Evolutionary conservation across 2,329 filamentous ascomycete genomes (phyloP), one percentile per base, ranked within the genome.

Genomic region (Mycosphaerella sp.): DNA sequence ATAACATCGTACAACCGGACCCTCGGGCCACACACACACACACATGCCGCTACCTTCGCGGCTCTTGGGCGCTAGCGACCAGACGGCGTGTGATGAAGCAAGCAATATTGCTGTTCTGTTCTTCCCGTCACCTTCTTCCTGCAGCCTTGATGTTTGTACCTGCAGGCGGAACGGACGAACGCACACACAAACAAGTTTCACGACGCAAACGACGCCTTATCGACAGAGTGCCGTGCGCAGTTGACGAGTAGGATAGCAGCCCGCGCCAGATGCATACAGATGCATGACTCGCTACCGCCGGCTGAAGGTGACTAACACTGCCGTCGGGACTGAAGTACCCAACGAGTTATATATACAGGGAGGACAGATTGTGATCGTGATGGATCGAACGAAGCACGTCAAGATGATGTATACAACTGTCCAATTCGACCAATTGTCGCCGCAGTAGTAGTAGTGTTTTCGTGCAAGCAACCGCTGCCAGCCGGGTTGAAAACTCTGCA

Each of bases 121-220:
- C 37, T 18, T 52, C 44, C 43, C 50, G 44, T 46, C 30, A 21
- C 21, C 21, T 21, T 21, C 21, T 37, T 27, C 14, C 36, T 49
- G 46, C 51, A 53, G 46, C 41, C 51, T 44, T 53, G 43, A 39
- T 34, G 47, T 41, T 41, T 44, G 51, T 48, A 49, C 41, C 51
- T 54, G 51, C 51, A 46, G 43, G 34, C 41, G 41, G 48, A 17
- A 25, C 48, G 48, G 48, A 41, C 46, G 51, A 49, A 49, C 51
- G 39, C 37, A 49, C 37, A 35, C 45, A 41, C 37, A 41, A 42
- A 49, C 37, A 32, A 32, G 30, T 32, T 32, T 32, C 9, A 32
- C 30, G 30, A 41, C 41, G 30, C 47, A 35, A 49, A 18, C 30
- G 39, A 43, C 47, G 47, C 47, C 47, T 49, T 37, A 28, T 35